Evolutionary conservation across 805 yeast genomes (phyloP).

Genomic region (Nakazawaea ambrosiae): DNA sequence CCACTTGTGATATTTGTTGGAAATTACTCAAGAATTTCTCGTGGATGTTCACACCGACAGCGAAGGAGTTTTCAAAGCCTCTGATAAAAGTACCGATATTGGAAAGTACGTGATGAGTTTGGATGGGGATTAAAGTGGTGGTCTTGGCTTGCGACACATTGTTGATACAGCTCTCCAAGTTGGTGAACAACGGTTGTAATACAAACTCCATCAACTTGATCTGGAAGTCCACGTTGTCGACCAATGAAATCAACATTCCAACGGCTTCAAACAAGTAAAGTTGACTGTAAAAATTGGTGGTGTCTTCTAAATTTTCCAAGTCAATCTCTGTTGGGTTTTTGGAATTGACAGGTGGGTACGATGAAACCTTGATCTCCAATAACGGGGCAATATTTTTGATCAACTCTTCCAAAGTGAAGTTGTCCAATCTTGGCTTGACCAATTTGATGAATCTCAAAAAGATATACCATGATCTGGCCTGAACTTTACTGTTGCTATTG

Average conservation of each 20-base stretch:
- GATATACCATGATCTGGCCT: conserved; percentile 84
- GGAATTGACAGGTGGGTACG: conserved; percentile 14
- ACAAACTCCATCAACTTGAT: conserved; percentile 53
- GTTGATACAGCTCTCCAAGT: conserved; percentile 58
- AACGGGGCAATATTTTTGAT: conserved; percentile 56
- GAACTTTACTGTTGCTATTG: conserved; percentile 64
- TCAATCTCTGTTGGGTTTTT: conserved; percentile 29
- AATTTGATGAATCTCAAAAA: conserved; percentile 76
- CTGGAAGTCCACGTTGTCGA: conserved; percentile 30
- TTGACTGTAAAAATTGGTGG: conserved; percentile 68
- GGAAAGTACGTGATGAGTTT: conserved; percentile 80
- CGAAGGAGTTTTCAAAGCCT: conserved; percentile 55
- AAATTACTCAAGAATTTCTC: conserved; percentile 23
- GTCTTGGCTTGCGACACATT: conserved; percentile 23
- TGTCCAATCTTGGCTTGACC: conserved; percentile 59
- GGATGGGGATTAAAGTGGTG: conserved; percentile 45
- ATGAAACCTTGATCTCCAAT: conserved; percentile 49
- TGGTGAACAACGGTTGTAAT: conserved; percentile 68
- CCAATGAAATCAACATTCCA: conserved; percentile 62
- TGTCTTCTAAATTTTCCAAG: conserved; percentile 46
- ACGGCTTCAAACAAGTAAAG: conserved; percentile 78
- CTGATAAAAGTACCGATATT: conserved; percentile 87
- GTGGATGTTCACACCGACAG: conserved; percentile 21
- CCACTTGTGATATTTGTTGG: conserved; percentile 58
- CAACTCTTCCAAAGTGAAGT: conserved; percentile 43